Evolutionary conservation across 345 rosid species (phyloP), one percentile per base, ranked within the genome.

Genomic region (Psidium friedrichsthalianum): DNA sequence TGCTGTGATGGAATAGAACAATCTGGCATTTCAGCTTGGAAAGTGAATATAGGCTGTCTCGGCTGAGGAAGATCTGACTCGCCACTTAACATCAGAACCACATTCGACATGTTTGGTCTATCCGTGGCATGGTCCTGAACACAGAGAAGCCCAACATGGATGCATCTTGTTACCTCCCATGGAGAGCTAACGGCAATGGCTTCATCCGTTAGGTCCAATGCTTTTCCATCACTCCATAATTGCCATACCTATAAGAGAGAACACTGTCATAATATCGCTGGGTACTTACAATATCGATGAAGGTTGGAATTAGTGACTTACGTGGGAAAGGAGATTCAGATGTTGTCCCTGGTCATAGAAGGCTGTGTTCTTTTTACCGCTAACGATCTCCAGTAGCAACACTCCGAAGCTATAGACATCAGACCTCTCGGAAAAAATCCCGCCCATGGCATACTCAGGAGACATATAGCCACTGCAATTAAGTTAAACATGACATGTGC

Each of bases 31-130:
- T 21, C 3, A 3, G 58, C 24, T 80, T 15, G 82, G 16, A 80
- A 80, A 15, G 82, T 20, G 53, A 44, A 80, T 21, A 40, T 27
- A 4, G 51, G 82, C 7, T 15, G 54, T 22, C 52, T 44, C 12
- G 82, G 32, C 54, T 80, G 82, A 2, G 53, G 82, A n/a, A 80
- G 82, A 20, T 80, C 3, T 10, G 52, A 76, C 24, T 54, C 83
- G 18, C 29, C 29, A 18, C 49, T 78, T 12, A 85, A 56, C 86
- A 85, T 85, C 42, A 56, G 10, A 10, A 18, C 56, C 36, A 85
- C 83, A 22, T 82, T 29, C 7, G 55, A 81, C 90, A 90, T 92
- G 47, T 86, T 86, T 20, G 92, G 92, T 21, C 92, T 88, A 12
- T 86, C 54, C 5, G 40, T 57, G 9, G 53, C 52, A 29, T 87